Evolutionary conservation across 2,329 filamentous ascomycete genomes (phyloP).

Genomic region (Gnomoniopsis sp.): DNA sequence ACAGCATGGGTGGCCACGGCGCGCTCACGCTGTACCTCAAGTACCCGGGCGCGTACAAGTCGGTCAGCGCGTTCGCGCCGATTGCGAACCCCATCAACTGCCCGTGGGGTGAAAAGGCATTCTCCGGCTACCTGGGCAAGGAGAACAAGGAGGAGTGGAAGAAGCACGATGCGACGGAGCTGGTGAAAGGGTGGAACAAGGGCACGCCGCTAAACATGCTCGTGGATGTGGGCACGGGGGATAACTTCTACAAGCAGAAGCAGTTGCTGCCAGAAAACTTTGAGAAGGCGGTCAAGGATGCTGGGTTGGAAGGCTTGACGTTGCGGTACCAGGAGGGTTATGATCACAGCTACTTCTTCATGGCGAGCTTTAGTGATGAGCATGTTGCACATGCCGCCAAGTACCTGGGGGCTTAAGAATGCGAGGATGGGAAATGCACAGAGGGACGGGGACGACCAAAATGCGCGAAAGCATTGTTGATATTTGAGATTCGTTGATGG

Average conservation of each 20-base stretch:
- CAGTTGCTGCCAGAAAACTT: constrained; percentile 96
- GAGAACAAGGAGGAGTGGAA: constrained; percentile 71
- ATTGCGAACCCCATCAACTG: constrained; percentile 83
- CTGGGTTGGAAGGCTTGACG: constrained; percentile 68
- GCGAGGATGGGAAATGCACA: neutral
- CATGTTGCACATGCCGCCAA: constrained; percentile 92
- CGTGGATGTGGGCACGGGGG: constrained; percentile 89
- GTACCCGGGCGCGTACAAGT: constrained; percentile 86
- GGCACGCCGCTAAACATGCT: constrained; percentile 65
- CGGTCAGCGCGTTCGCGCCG: constrained; percentile 85
- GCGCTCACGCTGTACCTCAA: constrained; percentile 89
- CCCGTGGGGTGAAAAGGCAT: constrained; percentile 95
- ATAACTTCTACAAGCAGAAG: constrained; percentile 94
- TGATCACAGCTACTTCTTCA: constrained; percentile 97
- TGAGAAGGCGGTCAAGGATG: constrained; percentile 71
- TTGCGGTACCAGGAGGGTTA: constrained; percentile 88
- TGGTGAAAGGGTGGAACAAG: constrained; percentile 72
- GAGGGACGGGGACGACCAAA: neutral
- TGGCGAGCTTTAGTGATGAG: constrained; percentile 84
- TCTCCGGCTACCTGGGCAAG: constrained; percentile 81
- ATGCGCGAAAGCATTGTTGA: neutral
- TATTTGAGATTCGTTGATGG: no score
- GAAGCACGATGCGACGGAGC: constrained; percentile 87
- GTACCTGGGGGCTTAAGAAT: constrained; percentile 51
- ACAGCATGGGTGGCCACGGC: constrained; percentile 97